phyloP scores from a whole-genome alignment of 345 rosid genomes.

The Lepidium aucheri region DNA sequence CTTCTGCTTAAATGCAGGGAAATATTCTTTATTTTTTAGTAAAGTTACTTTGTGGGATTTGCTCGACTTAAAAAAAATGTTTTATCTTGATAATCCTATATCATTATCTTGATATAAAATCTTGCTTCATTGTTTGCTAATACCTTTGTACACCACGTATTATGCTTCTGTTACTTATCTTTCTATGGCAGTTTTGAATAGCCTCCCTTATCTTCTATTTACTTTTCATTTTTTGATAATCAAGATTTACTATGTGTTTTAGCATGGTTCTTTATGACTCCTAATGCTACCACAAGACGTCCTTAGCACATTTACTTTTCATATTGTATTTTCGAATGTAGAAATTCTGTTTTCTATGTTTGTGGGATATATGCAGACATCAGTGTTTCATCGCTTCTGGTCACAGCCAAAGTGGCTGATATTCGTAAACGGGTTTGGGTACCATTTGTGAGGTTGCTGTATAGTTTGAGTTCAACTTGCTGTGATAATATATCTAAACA shows the following conservation, averaged over 20 bases:
- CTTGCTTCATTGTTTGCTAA: background rate
- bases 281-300: background rate
- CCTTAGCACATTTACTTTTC: background rate
- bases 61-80: background rate
- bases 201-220: background rate
- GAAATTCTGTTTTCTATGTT: background rate
- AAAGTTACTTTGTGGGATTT: background rate
- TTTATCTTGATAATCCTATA: background rate
- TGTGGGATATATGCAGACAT: conserved; percentile 11
- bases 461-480: background rate
- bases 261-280: conserved; percentile 4
- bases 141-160: background rate
- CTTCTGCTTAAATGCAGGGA: conserved; percentile 19
- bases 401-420: background rate
- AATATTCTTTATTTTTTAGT: background rate
- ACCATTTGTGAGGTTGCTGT: conserved; percentile 2
- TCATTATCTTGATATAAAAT: background rate
- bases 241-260: background rate
- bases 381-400: background rate
- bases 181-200: background rate
- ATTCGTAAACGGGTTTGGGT: conserved; percentile 4
- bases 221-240: background rate
- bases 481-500: conserved; percentile 7
- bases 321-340: background rate
- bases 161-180: background rate